Evolutionary conservation across 495 filamentous ascomycete species (phyloP), one percentile per base, ranked within the genome.

Genomic region (Talaromyces adpressus): DNA sequence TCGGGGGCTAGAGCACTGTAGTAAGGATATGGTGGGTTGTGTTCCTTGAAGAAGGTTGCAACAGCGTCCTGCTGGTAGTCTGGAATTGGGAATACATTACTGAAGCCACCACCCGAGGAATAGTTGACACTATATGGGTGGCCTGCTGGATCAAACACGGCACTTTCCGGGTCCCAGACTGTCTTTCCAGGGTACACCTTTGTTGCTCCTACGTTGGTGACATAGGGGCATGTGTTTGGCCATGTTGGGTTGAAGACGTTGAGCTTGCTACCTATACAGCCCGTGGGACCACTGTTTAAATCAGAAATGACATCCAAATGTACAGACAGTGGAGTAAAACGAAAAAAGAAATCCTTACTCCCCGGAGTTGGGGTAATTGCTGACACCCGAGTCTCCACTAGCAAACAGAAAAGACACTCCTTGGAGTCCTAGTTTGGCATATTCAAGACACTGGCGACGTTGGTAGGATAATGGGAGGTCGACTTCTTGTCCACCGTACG

Each of bases 371-470:
- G 36, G 36, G 36, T 14, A 41, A 41, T 41, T 41, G 2, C 72
- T 69, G 14, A 77, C 78, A 45, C 77, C 78, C 27, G 64, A 67
- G 58, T 80, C 75, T 49, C 77, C 79, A 23, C 73, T 76, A 1
- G 77, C 71, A 58, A 71, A 73, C 8, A 81, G 29, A 61, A 81
- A 39, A 16, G 71, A 70, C 18, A 73, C 67, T 23, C 79, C 79
- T 67, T 76, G 72, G 1, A 82, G 68, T 6, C 77, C 79, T 22
- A 82, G 73, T 65, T 82, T 81, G 75, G 89, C 80, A 66, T 77
- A 79, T 68, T 79, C 72, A 49, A 72, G 62, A 68, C 78, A 77
- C 67, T 78, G 71, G 9, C 75, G 75, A 25, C 65, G 64, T 64
- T 73, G 69, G 60, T 75, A 82, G 27, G 67, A 71, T 27, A 68